phyloP scores from a whole-genome alignment of 164 flowering plant genomes.

The Tinospora cordifolia region DNA sequence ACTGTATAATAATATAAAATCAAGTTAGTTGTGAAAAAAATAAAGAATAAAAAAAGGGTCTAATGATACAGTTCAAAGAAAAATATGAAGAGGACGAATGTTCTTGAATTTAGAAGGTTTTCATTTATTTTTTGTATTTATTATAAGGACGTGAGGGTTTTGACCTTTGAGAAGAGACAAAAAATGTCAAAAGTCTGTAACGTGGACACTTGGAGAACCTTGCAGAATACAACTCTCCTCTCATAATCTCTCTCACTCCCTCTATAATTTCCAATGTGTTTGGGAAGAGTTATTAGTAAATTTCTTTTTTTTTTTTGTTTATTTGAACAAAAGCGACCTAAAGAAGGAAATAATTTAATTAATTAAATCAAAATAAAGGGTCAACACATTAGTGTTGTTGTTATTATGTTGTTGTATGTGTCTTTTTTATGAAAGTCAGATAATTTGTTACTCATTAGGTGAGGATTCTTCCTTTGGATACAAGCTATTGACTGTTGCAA shows the following conservation, averaged over 20 bases:
- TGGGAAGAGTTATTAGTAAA: background rate
- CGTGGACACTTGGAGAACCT: slow-evolving; percentile 8
- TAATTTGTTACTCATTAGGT: slow-evolving; percentile 17
- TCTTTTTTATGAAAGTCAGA: slow-evolving; percentile 7
- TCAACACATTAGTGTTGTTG: background rate
- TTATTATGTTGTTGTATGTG: background rate
- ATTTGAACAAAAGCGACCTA: no score
- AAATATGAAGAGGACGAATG: slow-evolving; percentile 8
- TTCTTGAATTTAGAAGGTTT: slow-evolving; percentile 6
- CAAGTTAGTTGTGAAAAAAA: slow-evolving; percentile 16
- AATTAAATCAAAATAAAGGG: no score
- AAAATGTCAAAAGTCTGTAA: slow-evolving; percentile 14
- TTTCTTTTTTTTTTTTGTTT: no score
- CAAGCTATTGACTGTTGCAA: slow-evolving; percentile 31
- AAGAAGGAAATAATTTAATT: no score
- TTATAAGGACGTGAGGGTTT: slow-evolving; percentile 2
- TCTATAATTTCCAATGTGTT: background rate
- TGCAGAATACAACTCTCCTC: background rate
- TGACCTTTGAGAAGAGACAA: slow-evolving; percentile 15
- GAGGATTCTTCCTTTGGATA: slow-evolving; percentile 15
- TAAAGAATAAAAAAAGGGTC: no score
- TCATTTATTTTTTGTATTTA: background rate
- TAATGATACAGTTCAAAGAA: background rate
- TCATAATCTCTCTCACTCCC: background rate
- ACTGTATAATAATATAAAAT: slow-evolving; percentile 7